Percentiles rank a stretch among this genome's conserved stretches.
These are phyloP conservation scores for Besnoitia besnoiti DNA, from an alignment of 169 alveolate species.

Conservation along the genomic window DNA sequence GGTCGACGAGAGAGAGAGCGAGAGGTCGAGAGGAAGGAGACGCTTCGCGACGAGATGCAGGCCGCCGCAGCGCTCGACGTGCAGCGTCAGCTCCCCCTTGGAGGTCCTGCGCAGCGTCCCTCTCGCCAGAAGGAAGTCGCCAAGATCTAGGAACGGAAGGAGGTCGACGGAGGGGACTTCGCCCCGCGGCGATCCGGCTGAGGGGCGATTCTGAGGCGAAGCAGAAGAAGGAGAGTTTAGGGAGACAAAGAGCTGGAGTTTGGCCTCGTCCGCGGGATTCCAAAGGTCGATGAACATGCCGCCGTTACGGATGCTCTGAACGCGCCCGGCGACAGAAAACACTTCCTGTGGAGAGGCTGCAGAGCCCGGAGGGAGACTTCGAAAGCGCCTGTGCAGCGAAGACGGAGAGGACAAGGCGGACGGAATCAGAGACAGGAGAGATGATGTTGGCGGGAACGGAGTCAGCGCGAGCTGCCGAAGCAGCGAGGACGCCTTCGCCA, in stretches of 20 bases:
- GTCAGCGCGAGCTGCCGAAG: not conserved
- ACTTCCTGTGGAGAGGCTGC: not conserved
- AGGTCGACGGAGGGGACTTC: not conserved
- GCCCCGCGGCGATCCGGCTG: not conserved
- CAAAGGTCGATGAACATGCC: slow-evolving; percentile 73
- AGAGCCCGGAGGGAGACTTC: not conserved
- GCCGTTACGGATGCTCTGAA: slow-evolving; percentile 68
- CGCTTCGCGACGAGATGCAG: slow-evolving; percentile 64
- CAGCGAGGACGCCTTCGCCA: not conserved
- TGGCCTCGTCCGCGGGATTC: slow-evolving; percentile 47
- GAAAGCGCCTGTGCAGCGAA: not conserved
- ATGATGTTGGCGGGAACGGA: not conserved
- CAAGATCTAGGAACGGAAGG: slow-evolving; percentile 67
- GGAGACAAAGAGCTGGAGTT: slow-evolving; percentile 38
- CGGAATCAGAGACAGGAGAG: not conserved
- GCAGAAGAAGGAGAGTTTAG: not conserved
- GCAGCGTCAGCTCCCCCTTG: slow-evolving; percentile 72
- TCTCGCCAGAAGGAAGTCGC: slow-evolving; percentile 71
- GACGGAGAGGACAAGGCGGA: not conserved
- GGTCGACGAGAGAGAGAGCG: not conserved
- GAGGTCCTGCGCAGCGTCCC: slow-evolving; percentile 64
- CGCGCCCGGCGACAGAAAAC: slow-evolving; percentile 60
- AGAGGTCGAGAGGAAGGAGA: slow-evolving; percentile 9
- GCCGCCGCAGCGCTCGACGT: slow-evolving; percentile 36
- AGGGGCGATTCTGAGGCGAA: not conserved